These are phyloP conservation scores for Russula abietina DNA, from an alignment of 768 basidiomycete genomes.

Conservation along the genomic window DNA sequence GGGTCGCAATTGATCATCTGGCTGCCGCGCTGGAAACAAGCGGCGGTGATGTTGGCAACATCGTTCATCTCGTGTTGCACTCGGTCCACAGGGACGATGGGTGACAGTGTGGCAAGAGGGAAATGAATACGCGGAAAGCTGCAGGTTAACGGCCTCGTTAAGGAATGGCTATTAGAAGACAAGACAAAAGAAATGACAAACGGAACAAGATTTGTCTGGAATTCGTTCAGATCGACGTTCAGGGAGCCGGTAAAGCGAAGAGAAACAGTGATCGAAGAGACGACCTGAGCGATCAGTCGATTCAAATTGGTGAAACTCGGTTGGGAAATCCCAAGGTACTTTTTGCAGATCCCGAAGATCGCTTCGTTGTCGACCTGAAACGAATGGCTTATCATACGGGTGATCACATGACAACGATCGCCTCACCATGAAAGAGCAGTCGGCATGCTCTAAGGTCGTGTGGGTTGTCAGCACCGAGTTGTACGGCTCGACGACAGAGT, in stretches of 20 bases:
- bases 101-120: conserved; percentile 60
- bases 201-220: conserved; percentile 47
- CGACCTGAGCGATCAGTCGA: conserved; percentile 61
- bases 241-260: conserved; percentile 59
- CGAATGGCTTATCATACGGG: not conserved
- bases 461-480: conserved; percentile 97
- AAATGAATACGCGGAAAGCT: conserved; percentile 62
- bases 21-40: conserved; percentile 12
- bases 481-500: conserved; percentile 98
- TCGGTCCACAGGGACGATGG: conserved; percentile 56
- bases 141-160: not conserved
- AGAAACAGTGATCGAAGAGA: conserved; percentile 39
- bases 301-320: conserved; percentile 61
- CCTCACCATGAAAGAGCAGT: conserved; percentile 32
- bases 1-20: conserved; percentile 78
- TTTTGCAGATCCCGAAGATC: conserved; percentile 58
- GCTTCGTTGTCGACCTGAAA: conserved; percentile 53
- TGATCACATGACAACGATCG: conserved; percentile 84
- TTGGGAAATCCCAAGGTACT: conserved; percentile 48
- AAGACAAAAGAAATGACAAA: conserved; percentile 29
- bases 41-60: conserved; percentile 34
- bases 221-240: conserved; percentile 48
- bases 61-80: conserved; percentile 64
- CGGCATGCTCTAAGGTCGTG: conserved; percentile 99
- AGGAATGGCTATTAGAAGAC: not conserved